Evolutionary conservation across 2,329 filamentous ascomycete genomes (phyloP).

Genomic region (Fusarium tanahbumbuense): DNA sequence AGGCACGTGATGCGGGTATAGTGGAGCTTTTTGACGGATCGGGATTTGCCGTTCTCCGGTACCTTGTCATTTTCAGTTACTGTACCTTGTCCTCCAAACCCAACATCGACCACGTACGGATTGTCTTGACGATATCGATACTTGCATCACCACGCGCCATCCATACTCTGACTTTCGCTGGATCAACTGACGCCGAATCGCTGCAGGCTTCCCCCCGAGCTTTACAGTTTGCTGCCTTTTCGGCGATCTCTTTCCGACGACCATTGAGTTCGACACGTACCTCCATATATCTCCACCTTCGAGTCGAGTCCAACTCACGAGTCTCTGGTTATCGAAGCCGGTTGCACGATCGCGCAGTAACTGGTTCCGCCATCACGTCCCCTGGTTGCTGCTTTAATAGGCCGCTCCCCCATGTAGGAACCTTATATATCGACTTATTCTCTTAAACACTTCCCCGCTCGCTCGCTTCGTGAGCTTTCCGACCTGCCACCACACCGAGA

Average conservation of each 20-base stretch:
- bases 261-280: conserved; percentile 44
- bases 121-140: conserved; percentile 46
- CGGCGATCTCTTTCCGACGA: conserved; percentile 37
- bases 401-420: conserved; percentile 52
- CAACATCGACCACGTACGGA: conserved; percentile 45
- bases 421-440: conserved; percentile 41
- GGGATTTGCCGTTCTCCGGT: conserved; percentile 48
- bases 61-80: conserved; percentile 50
- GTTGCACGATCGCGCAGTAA: conserved; percentile 41
- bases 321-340: conserved; percentile 30
- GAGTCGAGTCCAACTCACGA: conserved; percentile 40
- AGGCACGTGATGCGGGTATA: conserved; percentile 47
- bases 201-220: conserved; percentile 40
- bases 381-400: conserved; percentile 25
- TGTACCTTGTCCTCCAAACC: conserved; percentile 50
- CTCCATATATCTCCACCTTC: conserved; percentile 41
- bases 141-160: conserved; percentile 43
- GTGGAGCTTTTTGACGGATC: conserved; percentile 34
- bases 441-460: conserved; percentile 45
- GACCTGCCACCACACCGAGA: conserved; percentile 52
- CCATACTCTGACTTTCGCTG: conserved; percentile 23
- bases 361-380: conserved; percentile 28
- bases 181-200: conserved; percentile 40
- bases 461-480: conserved; percentile 48
- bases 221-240: conserved; percentile 43